Conservation (phyloP, 495 filamentous ascomycete genomes). For the Aspergillus kassunensis region DNA sequence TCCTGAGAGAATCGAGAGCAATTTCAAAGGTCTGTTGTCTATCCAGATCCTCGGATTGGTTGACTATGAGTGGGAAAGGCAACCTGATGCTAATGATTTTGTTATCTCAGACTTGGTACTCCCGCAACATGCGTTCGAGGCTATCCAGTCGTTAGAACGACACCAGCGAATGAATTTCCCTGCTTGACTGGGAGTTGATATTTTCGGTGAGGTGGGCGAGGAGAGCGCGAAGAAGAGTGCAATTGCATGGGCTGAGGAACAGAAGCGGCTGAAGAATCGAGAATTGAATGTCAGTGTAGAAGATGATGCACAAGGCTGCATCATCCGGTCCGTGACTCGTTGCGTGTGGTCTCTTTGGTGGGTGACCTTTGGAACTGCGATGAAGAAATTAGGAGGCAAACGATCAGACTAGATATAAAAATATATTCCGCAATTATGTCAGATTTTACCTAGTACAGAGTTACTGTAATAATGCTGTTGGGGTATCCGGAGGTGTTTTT, state of each 20-base stretch:
- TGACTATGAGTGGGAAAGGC: no score
- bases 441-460: background rate
- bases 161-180: slow-evolving; percentile 34
- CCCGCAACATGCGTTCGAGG: slow-evolving; percentile 31
- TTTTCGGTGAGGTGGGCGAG: slow-evolving; percentile 25
- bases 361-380: no score
- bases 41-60: no score
- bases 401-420: no score
- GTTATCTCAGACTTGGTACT: slow-evolving; percentile 32
- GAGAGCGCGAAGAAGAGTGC: slow-evolving; percentile 16
- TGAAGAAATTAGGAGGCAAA: no score
- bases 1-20: slow-evolving; percentile 45
- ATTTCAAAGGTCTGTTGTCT: slow-evolving; percentile 31
- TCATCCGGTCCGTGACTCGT: no score
- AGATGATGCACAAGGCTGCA: no score
- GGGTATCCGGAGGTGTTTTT: background rate
- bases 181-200: slow-evolving; percentile 26
- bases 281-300: no score
- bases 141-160: slow-evolving; percentile 23
- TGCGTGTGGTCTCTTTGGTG: no score
- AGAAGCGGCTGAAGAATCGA: slow-evolving; percentile 10
- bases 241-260: slow-evolving; percentile 15
- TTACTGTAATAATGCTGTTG: background rate
- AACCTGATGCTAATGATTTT: background rate
- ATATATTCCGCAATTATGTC: no score